These are phyloP conservation scores for Parascedosporium putredinis DNA, from an alignment of 2,329 filamentous ascomycete species.

Conservation along the genomic window DNA sequence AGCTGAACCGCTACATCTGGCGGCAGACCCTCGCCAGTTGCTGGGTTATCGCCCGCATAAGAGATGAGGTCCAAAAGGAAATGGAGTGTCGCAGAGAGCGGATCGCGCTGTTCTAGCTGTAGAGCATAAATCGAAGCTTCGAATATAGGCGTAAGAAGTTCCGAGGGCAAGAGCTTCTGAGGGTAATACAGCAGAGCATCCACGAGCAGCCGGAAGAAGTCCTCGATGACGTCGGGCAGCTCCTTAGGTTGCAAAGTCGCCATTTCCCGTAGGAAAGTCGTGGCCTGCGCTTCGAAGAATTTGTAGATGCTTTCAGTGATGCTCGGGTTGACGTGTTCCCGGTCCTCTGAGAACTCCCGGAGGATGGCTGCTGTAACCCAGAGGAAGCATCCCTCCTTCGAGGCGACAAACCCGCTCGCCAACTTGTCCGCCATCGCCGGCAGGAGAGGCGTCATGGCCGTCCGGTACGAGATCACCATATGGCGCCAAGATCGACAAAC, in stretches of 20 bases:
- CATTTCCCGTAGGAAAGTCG: slow-evolving; percentile 79
- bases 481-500: slow-evolving; percentile 93
- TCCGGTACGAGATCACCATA: slow-evolving; percentile 93
- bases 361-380: slow-evolving; percentile 95
- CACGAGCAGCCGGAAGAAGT: slow-evolving; percentile 88
- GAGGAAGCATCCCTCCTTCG: slow-evolving; percentile 91
- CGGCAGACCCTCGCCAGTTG: slow-evolving; percentile 45
- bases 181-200: slow-evolving; percentile 93
- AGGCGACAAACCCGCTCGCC: slow-evolving; percentile 71
- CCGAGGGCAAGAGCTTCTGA: slow-evolving; percentile 68
- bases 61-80: slow-evolving; percentile 86
- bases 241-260: slow-evolving; percentile 68
- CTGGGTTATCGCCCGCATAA: slow-evolving; percentile 71
- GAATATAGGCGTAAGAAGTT: slow-evolving; percentile 72
- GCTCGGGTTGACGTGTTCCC: slow-evolving; percentile 70
- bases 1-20: slow-evolving; percentile 57
- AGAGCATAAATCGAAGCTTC: slow-evolving; percentile 79
- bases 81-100: slow-evolving; percentile 81
- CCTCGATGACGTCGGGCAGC: slow-evolving; percentile 78
- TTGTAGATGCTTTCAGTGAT: slow-evolving; percentile 82
- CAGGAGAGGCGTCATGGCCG: slow-evolving; percentile 74
- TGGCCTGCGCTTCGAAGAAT: slow-evolving; percentile 91
- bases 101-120: slow-evolving; percentile 82
- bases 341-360: slow-evolving; percentile 86
- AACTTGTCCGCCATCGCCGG: slow-evolving; percentile 81